Evolutionary conservation across 768 basidiomycete species (phyloP), one percentile per base, ranked within the genome.

Genomic region (Mycena amicta): DNA sequence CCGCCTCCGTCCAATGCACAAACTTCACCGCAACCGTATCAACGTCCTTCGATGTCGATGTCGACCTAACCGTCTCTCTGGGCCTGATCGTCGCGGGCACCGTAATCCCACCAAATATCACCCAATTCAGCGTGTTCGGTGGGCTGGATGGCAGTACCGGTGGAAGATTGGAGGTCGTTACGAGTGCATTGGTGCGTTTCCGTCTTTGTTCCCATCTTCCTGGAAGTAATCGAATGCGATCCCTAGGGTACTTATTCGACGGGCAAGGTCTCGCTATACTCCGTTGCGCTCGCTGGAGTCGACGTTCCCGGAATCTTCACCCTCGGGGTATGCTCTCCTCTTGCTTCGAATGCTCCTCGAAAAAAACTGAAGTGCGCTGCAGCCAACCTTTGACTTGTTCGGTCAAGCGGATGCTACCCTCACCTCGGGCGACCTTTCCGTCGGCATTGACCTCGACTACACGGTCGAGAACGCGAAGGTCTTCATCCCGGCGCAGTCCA

Each of bases 241-340:
- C 8, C 57, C n/a, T n/a, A 62, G 66, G 71, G 68, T 13, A 57
- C 58, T 3, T 20, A 72, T 50, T 59, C 56, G 29, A 65, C 66
- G 2, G 70, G 69, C 23, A 52, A 64, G 43, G 51, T 68, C 27
- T 52, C 60, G 25, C 52, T 75, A 23, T 69, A 67, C 60, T 45
- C 61, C 8, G 50, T 60, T 5, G 67, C 70, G 4, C 65, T 75
- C 41, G 70, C 66, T 0, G 72, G 67, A 3, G 61, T 72, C 23
- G 66, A 72, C 57, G 65, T 73, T 52, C 69, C 73, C 2, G 68
- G 67, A 1, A 69, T 76, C 53, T 59, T 76, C 46, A 59, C 55
- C 5, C 51, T 76, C 27, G 74, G 72, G 67, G 74, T 45, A 57
- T 37, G 43, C 20, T 45, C 57, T 70, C 46, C 5, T 4, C 27